Conservation (phyloP, 108 stramenopile species). For the Stephanodiscus minutulus region DNA sequence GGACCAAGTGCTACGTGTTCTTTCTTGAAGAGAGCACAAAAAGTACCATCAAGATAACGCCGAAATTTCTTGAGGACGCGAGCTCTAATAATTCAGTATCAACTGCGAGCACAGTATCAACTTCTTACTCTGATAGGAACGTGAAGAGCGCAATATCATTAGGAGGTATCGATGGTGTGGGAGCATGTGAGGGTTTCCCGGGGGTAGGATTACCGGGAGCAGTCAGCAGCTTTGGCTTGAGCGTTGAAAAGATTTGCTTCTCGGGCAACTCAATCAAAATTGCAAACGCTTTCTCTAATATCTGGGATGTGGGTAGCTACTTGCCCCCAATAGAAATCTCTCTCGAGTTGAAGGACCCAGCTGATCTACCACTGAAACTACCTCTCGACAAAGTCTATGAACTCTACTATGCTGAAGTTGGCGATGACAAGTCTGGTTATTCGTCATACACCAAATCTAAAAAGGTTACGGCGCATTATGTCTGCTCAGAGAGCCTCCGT, state of each 20-base stretch:
- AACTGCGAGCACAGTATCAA: neutral
- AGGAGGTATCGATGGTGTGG: neutral
- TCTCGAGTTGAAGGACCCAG: neutral
- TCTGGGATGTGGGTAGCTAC: slow-evolving; percentile 1
- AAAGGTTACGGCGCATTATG: slow-evolving; percentile 17
- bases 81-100: neutral
- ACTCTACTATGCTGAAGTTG: slow-evolving; percentile 3
- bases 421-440: neutral
- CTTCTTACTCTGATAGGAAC: neutral
- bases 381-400: neutral
- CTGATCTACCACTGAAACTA: slow-evolving; percentile 6
- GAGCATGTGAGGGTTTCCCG: neutral
- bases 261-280: neutral
- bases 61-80: neutral
- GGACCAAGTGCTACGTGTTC: slow-evolving; percentile 9
- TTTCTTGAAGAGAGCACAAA: slow-evolving; percentile 4
- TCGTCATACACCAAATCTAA: slow-evolving; percentile 6
- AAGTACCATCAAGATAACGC: slow-evolving; percentile 4
- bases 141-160: neutral
- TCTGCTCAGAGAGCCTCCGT: slow-evolving; percentile 28
- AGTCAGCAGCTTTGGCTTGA: neutral
- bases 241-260: slow-evolving; percentile 6
- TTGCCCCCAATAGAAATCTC: slow-evolving; percentile 8
- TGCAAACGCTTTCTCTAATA: neutral
- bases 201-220: neutral